These are phyloP conservation scores for Lasiodiplodia theobromae DNA, from an alignment of 2,329 filamentous ascomycete species.

Conservation along the genomic window DNA sequence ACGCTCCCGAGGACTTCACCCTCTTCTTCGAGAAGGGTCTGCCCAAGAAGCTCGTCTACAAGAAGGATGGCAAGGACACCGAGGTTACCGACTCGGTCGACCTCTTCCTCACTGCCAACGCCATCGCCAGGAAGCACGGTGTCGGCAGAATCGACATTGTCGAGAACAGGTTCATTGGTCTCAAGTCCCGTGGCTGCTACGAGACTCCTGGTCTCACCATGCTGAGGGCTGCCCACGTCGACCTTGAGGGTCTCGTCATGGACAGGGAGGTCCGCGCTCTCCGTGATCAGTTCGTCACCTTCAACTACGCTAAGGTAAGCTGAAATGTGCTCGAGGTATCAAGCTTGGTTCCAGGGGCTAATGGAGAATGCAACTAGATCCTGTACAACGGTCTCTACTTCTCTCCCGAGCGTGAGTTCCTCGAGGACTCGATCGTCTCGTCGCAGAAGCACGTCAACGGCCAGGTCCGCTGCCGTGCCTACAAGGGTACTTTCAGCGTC, in stretches of 20 bases:
- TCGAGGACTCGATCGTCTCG: constrained; percentile 64
- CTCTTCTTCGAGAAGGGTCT: constrained; percentile 77
- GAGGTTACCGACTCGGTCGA: constrained; percentile 72
- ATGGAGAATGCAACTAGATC: constrained; percentile 1
- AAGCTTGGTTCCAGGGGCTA: neutral
- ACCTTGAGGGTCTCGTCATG: constrained; percentile 71
- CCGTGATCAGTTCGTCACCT: constrained; percentile 74
- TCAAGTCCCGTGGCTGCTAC: constrained; percentile 84
- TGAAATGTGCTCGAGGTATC: constrained; percentile 41
- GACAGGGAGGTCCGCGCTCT: constrained; percentile 73
- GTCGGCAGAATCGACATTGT: constrained; percentile 85
- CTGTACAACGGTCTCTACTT: constrained; percentile 72
- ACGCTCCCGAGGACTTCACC: constrained; percentile 74
- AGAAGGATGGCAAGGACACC: constrained; percentile 61
- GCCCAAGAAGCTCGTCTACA: constrained; percentile 70
- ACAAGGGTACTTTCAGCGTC: constrained; percentile 71
- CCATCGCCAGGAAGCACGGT: constrained; percentile 74
- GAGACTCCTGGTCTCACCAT: constrained; percentile 60
- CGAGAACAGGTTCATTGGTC: constrained; percentile 79
- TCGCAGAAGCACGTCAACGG: constrained; percentile 51
- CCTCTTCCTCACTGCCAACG: constrained; percentile 75
- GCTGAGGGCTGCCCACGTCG: constrained; percentile 65
- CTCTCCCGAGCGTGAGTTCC: constrained; percentile 74
- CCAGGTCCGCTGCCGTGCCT: constrained; percentile 66
- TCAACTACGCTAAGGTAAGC: constrained; percentile 63